Conservation (phyloP, 257 asterid genomes). For the Eustoma russellianum region DNA sequence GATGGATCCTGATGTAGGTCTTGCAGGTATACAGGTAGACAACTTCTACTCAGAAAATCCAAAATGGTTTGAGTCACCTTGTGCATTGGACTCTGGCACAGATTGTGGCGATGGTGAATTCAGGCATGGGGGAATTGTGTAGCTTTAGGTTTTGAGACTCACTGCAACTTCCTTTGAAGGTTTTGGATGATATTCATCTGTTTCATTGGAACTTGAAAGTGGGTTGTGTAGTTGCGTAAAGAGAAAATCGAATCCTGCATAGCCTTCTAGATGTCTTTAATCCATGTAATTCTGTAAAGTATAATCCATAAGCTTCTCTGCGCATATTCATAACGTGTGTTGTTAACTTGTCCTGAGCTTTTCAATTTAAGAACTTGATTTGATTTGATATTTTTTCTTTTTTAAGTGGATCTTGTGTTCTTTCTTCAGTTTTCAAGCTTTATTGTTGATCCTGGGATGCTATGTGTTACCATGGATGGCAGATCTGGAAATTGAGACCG, state of each 20-base stretch:
- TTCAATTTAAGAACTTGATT: too few species aligned
- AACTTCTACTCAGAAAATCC: constrained; percentile 82
- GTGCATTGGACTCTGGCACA: constrained; percentile 57
- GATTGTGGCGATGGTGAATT: constrained; percentile 74
- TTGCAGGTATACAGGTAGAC: constrained; percentile 69
- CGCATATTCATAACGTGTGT: constrained; percentile 27
- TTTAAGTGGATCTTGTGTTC: too few species aligned
- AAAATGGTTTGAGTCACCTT: constrained; percentile 94
- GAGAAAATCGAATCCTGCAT: constrained; percentile 22
- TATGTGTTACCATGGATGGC: too few species aligned
- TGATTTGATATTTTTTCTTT: too few species aligned
- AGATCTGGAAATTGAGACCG: too few species aligned
- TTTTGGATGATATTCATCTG: constrained; percentile 23
- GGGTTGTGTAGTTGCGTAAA: constrained; percentile 36
- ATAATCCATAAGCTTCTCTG: constrained; percentile 34
- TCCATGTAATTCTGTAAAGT: constrained; percentile 32
- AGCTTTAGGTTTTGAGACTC: constrained; percentile 55
- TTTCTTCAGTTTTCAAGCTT: too few species aligned
- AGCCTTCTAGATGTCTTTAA: constrained; percentile 25
- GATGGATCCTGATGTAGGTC: constrained; percentile 73
- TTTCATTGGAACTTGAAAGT: constrained; percentile 24
- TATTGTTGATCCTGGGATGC: too few species aligned
- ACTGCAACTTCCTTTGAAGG: constrained; percentile 36
- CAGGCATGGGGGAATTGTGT: constrained; percentile 67
- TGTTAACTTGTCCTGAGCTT: constrained; percentile 11